These are phyloP conservation scores for Colletotrichum sp. DNA, from an alignment of 2,329 filamentous ascomycete genomes.

Conservation along the genomic window DNA sequence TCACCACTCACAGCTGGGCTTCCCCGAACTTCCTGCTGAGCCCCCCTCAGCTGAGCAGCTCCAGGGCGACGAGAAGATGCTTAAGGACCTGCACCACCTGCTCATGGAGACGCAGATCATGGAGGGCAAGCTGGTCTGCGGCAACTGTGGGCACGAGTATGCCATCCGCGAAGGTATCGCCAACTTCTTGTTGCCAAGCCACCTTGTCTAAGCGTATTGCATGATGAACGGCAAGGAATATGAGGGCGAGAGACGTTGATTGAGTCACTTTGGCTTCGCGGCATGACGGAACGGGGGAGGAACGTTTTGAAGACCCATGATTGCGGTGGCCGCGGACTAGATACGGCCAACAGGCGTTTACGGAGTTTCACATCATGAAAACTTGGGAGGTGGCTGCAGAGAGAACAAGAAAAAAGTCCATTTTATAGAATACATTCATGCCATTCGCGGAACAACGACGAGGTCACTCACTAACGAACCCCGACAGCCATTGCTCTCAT, in stretches of 20 bases:
- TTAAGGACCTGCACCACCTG: slow-evolving; percentile 80
- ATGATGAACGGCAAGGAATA: background rate
- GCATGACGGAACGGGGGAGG: background rate
- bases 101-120: slow-evolving; percentile 89
- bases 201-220: slow-evolving; percentile 67
- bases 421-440: slow-evolving; percentile 19
- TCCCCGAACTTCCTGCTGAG: slow-evolving; percentile 72
- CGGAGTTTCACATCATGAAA: slow-evolving; percentile 6
- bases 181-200: slow-evolving; percentile 92
- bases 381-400: background rate
- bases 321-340: background rate
- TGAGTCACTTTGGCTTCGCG: background rate
- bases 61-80: slow-evolving; percentile 69
- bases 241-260: background rate
- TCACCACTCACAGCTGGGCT: slow-evolving; percentile 68
- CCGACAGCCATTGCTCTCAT: background rate
- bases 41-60: slow-evolving; percentile 68
- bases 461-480: background rate
- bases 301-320: background rate
- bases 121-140: slow-evolving; percentile 89
- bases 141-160: slow-evolving; percentile 92
- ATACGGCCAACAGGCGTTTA: slow-evolving; percentile 1
- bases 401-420: background rate
- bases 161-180: slow-evolving; percentile 94
- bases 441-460: slow-evolving; percentile 6